A percentile compares a stretch with the other conserved stretches of the same genome.
Conservation (phyloP, 1,284 basidiomycete genomes). For the Pascua guehoae region DNA sequence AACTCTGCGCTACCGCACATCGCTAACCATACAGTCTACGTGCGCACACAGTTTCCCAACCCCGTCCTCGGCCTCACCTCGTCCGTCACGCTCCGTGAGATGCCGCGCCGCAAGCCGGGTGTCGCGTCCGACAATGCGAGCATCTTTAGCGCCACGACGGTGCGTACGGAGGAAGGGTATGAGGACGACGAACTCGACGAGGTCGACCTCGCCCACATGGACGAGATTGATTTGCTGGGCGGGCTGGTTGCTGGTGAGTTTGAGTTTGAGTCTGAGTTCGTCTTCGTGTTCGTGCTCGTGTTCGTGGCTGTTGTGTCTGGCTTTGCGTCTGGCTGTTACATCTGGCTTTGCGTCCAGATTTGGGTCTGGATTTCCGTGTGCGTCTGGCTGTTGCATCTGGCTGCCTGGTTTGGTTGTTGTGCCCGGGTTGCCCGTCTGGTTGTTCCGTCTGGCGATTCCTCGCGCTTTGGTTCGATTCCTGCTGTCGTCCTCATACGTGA, state of each 20-base stretch:
- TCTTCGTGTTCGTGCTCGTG: too few species aligned
- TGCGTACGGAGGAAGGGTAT: constrained; percentile 16
- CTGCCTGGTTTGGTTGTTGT: too few species aligned
- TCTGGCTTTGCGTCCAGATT: too few species aligned
- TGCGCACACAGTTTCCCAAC: constrained; percentile 64
- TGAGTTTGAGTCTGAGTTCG: background rate
- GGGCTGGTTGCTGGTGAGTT: constrained; percentile 53
- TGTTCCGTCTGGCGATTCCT: too few species aligned
- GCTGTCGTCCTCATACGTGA: too few species aligned
- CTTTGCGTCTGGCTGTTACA: too few species aligned
- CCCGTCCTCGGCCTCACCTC: constrained; percentile 76
- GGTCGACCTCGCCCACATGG: constrained; percentile 53
- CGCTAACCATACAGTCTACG: constrained; percentile 50
- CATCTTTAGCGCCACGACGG: constrained; percentile 21
- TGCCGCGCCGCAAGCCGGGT: constrained; percentile 13
- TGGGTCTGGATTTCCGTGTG: too few species aligned
- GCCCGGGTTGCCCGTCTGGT: too few species aligned
- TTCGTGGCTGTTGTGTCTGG: too few species aligned
- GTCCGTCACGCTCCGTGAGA: constrained; percentile 65
- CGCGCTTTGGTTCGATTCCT: too few species aligned
- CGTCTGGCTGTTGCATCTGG: too few species aligned
- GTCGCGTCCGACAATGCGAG: constrained; percentile 25
- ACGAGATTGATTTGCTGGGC: constrained; percentile 75
- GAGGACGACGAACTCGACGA: constrained; percentile 24
- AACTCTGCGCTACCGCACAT: background rate